Conservation (phyloP, 2,329 filamentous ascomycete species). For the Calonectria honghensis region DNA sequence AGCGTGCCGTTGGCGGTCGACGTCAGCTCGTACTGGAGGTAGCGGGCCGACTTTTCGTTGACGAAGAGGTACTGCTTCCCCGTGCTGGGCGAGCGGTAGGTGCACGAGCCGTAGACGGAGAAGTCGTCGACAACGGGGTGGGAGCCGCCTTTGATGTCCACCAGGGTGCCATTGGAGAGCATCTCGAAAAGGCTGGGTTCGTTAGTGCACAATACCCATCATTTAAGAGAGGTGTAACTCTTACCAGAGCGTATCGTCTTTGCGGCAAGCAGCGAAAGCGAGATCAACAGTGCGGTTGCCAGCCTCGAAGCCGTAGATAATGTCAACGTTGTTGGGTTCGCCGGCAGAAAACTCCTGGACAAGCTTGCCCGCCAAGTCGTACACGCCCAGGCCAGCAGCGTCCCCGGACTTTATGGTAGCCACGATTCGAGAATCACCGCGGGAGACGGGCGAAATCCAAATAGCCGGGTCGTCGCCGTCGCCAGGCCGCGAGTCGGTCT, state of each 20-base stretch:
- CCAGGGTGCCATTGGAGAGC: constrained; percentile 65
- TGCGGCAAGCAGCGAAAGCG: constrained; percentile 70
- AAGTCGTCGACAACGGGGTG: constrained; percentile 68
- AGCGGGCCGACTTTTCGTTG: constrained; percentile 72
- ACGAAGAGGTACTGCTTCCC: constrained; percentile 73
- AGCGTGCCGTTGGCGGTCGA: constrained; percentile 64
- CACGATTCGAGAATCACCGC: constrained; percentile 68
- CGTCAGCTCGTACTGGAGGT: constrained; percentile 71
- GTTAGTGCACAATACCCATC: constrained; percentile 32
- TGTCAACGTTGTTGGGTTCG: constrained; percentile 73
- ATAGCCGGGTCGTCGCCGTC: constrained; percentile 70
- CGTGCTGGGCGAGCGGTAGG: constrained; percentile 67
- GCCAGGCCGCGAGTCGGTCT: constrained; percentile 65
- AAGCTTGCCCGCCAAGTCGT: constrained; percentile 68
- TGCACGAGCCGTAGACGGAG: constrained; percentile 71
- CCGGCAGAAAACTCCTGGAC: constrained; percentile 66
- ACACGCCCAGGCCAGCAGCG: constrained; percentile 69
- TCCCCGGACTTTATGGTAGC: constrained; percentile 71
- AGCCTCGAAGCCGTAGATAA: constrained; percentile 69
- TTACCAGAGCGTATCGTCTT: constrained; percentile 72
- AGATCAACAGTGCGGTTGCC: constrained; percentile 67
- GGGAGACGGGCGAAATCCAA: constrained; percentile 66
- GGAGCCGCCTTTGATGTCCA: constrained; percentile 64
- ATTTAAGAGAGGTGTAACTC: constrained; percentile 34
- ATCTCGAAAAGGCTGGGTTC: constrained; percentile 68